Evolutionary conservation across 139 green algal genomes (phyloP), one percentile per base, ranked within the genome.

Genomic region (Pseudopediastrum boryanum): DNA sequence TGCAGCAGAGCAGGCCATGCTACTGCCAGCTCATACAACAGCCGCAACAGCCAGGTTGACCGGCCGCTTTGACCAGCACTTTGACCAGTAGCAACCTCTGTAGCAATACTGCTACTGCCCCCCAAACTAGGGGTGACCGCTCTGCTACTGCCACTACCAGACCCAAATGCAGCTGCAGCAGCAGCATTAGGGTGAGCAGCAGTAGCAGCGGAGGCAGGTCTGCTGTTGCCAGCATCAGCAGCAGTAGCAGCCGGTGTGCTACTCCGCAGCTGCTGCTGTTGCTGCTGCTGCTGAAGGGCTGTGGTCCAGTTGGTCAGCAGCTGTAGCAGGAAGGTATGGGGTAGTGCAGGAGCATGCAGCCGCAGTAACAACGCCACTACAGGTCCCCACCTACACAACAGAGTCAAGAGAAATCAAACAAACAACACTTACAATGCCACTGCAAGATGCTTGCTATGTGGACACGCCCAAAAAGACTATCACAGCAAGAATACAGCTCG

Each of bases 291-390:
- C n/a, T 78, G 50, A 5, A 36, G 10, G 8, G 39, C 71, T 7
- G 25, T 59, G 50, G 35, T 58, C n/a, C 70, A 35, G 70, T 4
- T 67, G 13, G 70, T 23, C 9, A 78, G 54, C 36, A 70, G 71
- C 39, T 78, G 33, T 7, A 70, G 56, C 13, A 50, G 10, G 16
- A 78, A 61, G 21, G 35, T 6, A 35, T 7, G 10, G 35, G 71
- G 71, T 2, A 78, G 36, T 19, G 58, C 29, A 6, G 71, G 71
- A 19, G 54, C 71, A 31, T 78, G 71, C 39, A 46, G 33, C 41
- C 69, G 56, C 71, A 78, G 54, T 56, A 78, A 56, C 39, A 78
- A 42, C 35, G 71, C 71, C 27, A 78, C 7, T 13, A 78, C 54
- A 38, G 54, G 54, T 19, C 54, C 25, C 71, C 71, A 78, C 71